Base-by-base conservation (phyloP, 2,329 filamentous ascomycete species). In the Zymoseptoria tritici region DNA sequence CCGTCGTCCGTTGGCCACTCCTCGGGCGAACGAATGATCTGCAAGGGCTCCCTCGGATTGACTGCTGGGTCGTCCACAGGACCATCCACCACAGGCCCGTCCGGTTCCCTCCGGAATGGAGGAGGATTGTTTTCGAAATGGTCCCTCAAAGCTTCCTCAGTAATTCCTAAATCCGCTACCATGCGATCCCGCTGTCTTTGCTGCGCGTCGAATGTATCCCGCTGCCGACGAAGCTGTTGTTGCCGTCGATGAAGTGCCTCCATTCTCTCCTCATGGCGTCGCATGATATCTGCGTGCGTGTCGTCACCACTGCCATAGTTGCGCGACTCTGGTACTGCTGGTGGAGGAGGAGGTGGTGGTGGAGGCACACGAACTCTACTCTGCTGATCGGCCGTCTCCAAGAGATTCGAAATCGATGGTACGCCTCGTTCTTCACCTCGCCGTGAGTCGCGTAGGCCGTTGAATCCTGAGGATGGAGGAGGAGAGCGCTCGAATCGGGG, bases 391-490 rank as follows among this genome's bases (percentile, higher is more conserved):
- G 66, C 65, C 19, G 67, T 59, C 61, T 72, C 70, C 20, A 72
- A 63, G 50, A 72, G 59, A 9, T 59, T 70, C 11, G 68, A 66
- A 31, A 72, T 65, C 5, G 70, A 64, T 11, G 70, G 70, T 9
- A 72, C 67, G 36, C 68, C 66, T 52, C 62, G 56, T 31, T 55
- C 60, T 36, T 61, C 60, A 46, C 58, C 64, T 31, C 68, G 66
- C 9, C 64, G 55, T n/a, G 60, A 16, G 22, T 67, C 61, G 59
- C 62, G 64, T 52, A 61, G 19, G 50, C 52, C 63, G 54, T 58
- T 62, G 51, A 60, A 63, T 49, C 59, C 63, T 5, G 58, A 54
- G 2, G 63, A 63, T 4, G 67, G 64, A 16, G 65, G 66, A 20
- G 67, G 61, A 6, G 63, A 64, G 56, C 62, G 68, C 58, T 67